These are phyloP conservation scores for Aspergillus hiratsukae DNA, from an alignment of 2,329 filamentous ascomycete species.

Conservation along the genomic window DNA sequence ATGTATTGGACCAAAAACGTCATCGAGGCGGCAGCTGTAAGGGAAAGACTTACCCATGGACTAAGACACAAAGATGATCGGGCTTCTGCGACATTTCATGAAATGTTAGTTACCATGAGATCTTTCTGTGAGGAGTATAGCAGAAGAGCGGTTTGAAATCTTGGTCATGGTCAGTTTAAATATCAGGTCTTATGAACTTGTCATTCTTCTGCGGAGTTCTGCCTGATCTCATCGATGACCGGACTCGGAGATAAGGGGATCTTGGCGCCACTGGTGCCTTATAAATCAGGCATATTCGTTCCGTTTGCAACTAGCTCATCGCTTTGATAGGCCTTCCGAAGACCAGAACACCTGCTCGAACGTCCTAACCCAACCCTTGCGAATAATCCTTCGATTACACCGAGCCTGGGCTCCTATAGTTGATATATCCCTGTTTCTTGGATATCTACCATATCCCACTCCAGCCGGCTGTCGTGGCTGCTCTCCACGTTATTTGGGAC, in stretches of 20 bases:
- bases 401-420: neutral
- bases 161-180: neutral
- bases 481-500: neutral
- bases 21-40: slow-evolving; percentile 4
- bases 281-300: neutral
- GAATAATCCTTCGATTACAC: neutral
- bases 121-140: slow-evolving; percentile 2
- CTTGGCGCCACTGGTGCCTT: neutral
- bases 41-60: slow-evolving; percentile 51
- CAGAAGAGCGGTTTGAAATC: neutral
- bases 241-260: neutral
- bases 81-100: slow-evolving; percentile 19
- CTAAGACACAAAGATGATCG: slow-evolving; percentile 57
- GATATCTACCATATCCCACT: neutral
- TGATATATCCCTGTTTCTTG: neutral
- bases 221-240: neutral
- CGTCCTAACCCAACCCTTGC: neutral
- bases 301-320: neutral
- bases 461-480: neutral
- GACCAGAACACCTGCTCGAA: neutral
- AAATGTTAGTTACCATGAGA: slow-evolving; percentile 2
- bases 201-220: neutral
- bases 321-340: neutral
- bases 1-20: slow-evolving; percentile 1
- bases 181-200: neutral